These are phyloP conservation scores for Setomelanomma holmii DNA, from an alignment of 2,329 filamentous ascomycete species.

Conservation along the genomic window DNA sequence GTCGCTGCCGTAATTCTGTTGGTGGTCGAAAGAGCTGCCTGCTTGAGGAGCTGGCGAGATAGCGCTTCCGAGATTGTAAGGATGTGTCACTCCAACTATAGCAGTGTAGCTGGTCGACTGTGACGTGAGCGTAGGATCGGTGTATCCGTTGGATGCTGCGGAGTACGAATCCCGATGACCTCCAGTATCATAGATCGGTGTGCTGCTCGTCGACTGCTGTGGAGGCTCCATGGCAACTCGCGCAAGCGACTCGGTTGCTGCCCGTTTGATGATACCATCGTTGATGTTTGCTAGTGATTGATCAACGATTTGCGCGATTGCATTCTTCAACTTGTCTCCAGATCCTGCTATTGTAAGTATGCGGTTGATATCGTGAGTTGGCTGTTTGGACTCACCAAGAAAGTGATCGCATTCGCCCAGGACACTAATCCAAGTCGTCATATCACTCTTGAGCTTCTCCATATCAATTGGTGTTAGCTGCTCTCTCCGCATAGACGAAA, in stretches of 20 bases:
- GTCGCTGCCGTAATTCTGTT: conserved; percentile 33
- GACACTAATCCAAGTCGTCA: conserved; percentile 73
- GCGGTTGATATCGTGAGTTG: too few relatives aligned
- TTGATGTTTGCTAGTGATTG: conserved; percentile 57
- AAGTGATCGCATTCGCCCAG: conserved; percentile 70
- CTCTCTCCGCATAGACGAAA: conserved; percentile 71
- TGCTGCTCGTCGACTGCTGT: conserved; percentile 23
- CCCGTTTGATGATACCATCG: conserved; percentile 52
- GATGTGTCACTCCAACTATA: conserved; percentile 21
- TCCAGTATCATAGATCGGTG: conserved; percentile 31
- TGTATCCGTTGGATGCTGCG: conserved; percentile 17
- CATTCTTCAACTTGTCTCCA: conserved; percentile 55
- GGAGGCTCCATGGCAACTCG: conserved; percentile 44
- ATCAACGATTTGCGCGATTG: conserved; percentile 58
- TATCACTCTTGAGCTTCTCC: conserved; percentile 67
- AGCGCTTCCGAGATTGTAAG: conserved; percentile 35
- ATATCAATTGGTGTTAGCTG: conserved; percentile 66
- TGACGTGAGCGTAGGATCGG: conserved; percentile 29
- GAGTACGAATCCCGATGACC: conserved; percentile 35
- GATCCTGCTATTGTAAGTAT: conserved; percentile 52
- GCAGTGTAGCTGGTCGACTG: conserved; percentile 30
- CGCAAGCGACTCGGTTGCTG: conserved; percentile 53
- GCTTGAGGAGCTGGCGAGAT: conserved; percentile 30
- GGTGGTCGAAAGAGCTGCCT: conserved; percentile 33
- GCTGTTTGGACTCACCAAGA: conserved; percentile 63